Conservation (phyloP, 169 alveolate species). For the Plasmodium fragile region DNA sequence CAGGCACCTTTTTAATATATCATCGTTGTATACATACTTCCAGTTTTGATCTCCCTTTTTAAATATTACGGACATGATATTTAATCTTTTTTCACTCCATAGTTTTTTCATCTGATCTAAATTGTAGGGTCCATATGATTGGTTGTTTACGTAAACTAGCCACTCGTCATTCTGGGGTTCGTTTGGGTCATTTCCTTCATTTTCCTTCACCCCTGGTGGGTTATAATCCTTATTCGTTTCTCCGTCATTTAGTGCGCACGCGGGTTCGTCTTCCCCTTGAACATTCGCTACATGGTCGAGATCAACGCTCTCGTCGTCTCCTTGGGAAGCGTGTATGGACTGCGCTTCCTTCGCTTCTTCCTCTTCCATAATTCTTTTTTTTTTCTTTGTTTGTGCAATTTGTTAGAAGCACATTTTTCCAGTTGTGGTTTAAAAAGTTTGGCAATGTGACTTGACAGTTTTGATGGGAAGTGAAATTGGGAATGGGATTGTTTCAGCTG, state of each 20-base stretch:
- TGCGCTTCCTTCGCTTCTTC: not conserved
- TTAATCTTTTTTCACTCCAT: conserved; percentile 67
- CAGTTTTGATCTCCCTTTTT: conserved; percentile 74
- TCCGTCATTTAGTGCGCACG: not conserved
- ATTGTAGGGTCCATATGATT: conserved; percentile 61
- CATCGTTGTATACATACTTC: conserved; percentile 71
- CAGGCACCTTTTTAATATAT: conserved; percentile 39
- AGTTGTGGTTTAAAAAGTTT: not conserved
- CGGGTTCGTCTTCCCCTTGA: not conserved
- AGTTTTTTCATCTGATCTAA: conserved; percentile 49
- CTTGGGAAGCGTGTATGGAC: not conserved
- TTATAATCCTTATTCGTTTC: not conserved
- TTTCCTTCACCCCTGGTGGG: not conserved
- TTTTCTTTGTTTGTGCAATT: not conserved
- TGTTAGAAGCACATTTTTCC: not conserved
- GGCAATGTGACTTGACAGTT: not conserved
- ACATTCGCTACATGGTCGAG: not conserved
- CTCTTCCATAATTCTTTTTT: not conserved
- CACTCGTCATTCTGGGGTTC: conserved; percentile 19
- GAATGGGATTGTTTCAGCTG: not conserved
- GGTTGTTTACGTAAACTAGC: conserved; percentile 47
- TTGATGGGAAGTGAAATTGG: no score
- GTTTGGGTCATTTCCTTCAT: not conserved
- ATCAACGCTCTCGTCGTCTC: not conserved
- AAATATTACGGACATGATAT: conserved; percentile 52